Evolutionary conservation across 2,329 filamentous ascomycete species (phyloP).

Genomic region (Colletotrichum melonis): DNA sequence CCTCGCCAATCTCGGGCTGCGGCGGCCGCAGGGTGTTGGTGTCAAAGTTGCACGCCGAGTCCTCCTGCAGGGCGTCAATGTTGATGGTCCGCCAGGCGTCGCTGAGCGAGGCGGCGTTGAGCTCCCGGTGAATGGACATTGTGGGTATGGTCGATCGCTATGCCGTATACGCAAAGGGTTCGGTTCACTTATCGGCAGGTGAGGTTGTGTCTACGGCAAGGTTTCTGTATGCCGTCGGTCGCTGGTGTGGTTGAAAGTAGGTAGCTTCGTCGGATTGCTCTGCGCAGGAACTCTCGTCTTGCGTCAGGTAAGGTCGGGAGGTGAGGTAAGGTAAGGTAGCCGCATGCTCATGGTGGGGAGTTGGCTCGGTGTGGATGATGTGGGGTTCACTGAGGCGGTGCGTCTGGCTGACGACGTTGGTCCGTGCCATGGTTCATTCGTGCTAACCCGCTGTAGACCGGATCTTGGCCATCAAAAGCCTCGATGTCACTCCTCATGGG

Average conservation of each 20-base stretch:
- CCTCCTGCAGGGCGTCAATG: conserved; percentile 90
- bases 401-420: conserved; percentile 12
- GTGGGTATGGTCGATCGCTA: neutral
- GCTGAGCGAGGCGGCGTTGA: conserved; percentile 68
- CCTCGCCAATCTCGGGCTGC: conserved; percentile 78
- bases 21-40: conserved; percentile 84
- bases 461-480: neutral
- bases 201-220: neutral
- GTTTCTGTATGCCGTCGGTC: neutral
- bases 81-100: conserved; percentile 90
- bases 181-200: neutral
- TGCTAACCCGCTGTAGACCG: conserved; percentile 14
- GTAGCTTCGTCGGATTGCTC: conserved; percentile 12
- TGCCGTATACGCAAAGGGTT: neutral
- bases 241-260: neutral
- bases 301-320: conserved; percentile 22
- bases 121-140: conserved; percentile 77
- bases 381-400: conserved; percentile 35
- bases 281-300: neutral
- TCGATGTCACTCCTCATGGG: neutral
- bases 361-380: conserved; percentile 28
- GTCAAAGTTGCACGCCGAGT: conserved; percentile 93
- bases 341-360: conserved; percentile 32
- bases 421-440: conserved; percentile 13
- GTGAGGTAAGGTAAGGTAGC: conserved; percentile 34